Evolutionary conservation across 495 filamentous ascomycete species (phyloP).

Genomic region (Podospora pseudoanserina): DNA sequence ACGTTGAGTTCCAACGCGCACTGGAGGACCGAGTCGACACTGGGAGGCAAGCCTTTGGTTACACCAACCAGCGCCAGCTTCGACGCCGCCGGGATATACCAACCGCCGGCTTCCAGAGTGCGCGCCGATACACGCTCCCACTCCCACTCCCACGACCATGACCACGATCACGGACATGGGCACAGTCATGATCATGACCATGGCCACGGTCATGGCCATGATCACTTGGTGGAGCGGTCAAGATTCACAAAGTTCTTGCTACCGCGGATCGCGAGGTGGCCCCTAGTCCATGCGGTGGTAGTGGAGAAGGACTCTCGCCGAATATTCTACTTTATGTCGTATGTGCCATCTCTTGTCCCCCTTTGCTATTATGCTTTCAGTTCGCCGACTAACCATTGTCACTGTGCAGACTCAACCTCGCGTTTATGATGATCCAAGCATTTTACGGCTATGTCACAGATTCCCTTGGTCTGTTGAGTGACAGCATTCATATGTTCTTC

Average conservation of each 20-base stretch:
- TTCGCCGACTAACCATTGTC: background rate
- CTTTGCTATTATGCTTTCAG: background rate
- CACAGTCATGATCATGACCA: conserved; percentile 27
- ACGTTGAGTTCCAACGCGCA: conserved; percentile 25
- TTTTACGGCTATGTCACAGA: conserved; percentile 91
- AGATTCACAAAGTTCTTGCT: conserved; percentile 64
- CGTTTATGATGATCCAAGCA: conserved; percentile 92
- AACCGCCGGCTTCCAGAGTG: conserved; percentile 23
- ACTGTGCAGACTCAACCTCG: conserved; percentile 74
- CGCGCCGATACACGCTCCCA: conserved; percentile 25
- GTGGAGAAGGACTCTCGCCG: conserved; percentile 89
- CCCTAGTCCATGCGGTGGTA: conserved; percentile 78
- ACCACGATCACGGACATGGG: conserved; percentile 24
- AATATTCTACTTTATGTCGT: conserved; percentile 97
- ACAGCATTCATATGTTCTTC: conserved; percentile 99
- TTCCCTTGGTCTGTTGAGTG: conserved; percentile 88
- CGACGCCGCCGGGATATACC: conserved; percentile 27
- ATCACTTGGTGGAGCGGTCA: conserved; percentile 44
- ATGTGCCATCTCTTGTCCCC: conserved; percentile 24
- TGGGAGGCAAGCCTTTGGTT: conserved; percentile 30
- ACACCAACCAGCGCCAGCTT: conserved; percentile 29
- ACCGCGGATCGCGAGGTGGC: conserved; percentile 60
- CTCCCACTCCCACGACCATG: conserved; percentile 26
- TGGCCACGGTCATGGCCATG: conserved; percentile 28
- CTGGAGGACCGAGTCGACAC: conserved; percentile 33